These are phyloP conservation scores for Alternaria consortialis DNA, from an alignment of 2,329 filamentous ascomycete genomes.

Conservation along the genomic window DNA sequence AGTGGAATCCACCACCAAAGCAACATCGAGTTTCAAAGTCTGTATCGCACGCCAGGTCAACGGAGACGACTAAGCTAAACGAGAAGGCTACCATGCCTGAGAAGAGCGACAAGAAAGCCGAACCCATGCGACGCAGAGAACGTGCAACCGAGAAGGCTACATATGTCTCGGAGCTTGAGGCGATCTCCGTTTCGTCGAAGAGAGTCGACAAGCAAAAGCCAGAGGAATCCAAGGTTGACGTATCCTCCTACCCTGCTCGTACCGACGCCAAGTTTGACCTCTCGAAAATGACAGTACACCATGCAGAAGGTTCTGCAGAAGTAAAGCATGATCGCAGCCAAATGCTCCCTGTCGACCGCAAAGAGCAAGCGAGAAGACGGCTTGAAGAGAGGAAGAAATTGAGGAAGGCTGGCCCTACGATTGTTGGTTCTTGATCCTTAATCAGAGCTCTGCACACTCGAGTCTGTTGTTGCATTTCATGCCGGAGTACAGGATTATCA, in stretches of 20 bases:
- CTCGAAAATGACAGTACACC: conserved; percentile 34
- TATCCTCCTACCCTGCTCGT: conserved; percentile 6
- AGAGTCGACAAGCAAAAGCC: not conserved
- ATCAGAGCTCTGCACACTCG: not conserved
- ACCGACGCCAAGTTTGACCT: conserved; percentile 33
- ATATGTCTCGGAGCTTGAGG: conserved; percentile 10
- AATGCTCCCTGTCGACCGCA: conserved; percentile 33
- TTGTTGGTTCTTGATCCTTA: not conserved
- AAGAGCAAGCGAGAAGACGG: conserved; percentile 37
- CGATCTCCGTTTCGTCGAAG: conserved; percentile 12
- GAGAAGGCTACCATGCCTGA: conserved; percentile 7
- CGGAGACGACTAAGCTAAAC: conserved; percentile 11
- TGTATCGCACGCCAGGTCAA: conserved; percentile 16
- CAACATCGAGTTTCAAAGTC: conserved; percentile 32
- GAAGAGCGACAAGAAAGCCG: conserved; percentile 12
- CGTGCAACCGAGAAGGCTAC: conserved; percentile 4
- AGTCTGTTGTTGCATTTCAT: not conserved
- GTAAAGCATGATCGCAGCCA: conserved; percentile 31
- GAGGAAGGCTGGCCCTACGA: conserved; percentile 29
- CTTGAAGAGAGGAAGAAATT: conserved; percentile 40
- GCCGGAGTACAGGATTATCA: not conserved
- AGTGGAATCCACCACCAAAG: conserved; percentile 32
- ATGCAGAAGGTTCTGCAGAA: conserved; percentile 34
- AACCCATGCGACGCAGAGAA: not conserved
- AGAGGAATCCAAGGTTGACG: not conserved